phyloP scores from a whole-genome alignment of 148 eudicot genomes.

The Rhododendron williamsianum region DNA sequence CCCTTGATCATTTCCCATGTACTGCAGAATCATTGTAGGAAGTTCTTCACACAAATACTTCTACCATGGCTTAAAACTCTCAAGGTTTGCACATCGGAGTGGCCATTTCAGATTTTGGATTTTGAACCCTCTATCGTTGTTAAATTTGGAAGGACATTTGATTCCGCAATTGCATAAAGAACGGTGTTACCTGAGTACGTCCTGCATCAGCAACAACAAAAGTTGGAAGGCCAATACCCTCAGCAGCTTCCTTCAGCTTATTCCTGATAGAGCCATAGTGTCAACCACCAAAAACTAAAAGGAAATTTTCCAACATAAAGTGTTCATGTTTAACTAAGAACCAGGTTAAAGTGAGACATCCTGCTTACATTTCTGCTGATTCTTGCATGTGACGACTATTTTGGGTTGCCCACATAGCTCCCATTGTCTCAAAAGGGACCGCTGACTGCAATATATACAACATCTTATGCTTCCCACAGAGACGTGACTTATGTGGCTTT shows the following conservation, averaged over 20 bases:
- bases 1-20: background rate
- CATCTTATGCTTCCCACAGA: background rate
- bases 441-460: conserved; percentile 49
- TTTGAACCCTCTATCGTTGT: background rate
- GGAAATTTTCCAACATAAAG: background rate
- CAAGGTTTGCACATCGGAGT: background rate
- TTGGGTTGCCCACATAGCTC: conserved; percentile 92
- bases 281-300: background rate
- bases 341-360: conserved; percentile 13
- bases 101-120: background rate
- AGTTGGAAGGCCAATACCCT: conserved; percentile 83
- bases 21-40: background rate
- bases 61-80: background rate
- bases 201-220: conserved; percentile 97
- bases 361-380: conserved; percentile 91
- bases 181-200: conserved; percentile 66
- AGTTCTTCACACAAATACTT: background rate
- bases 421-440: conserved; percentile 79
- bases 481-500: background rate
- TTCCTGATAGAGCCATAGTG: conserved; percentile 44
- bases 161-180: background rate
- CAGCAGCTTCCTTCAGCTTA: conserved; percentile 78
- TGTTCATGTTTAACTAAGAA: background rate
- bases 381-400: conserved; percentile 94
- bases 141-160: background rate